phyloP scores from a whole-genome alignment of 2,329 filamentous ascomycete genomes.

The Microcyclospora pomicola region DNA sequence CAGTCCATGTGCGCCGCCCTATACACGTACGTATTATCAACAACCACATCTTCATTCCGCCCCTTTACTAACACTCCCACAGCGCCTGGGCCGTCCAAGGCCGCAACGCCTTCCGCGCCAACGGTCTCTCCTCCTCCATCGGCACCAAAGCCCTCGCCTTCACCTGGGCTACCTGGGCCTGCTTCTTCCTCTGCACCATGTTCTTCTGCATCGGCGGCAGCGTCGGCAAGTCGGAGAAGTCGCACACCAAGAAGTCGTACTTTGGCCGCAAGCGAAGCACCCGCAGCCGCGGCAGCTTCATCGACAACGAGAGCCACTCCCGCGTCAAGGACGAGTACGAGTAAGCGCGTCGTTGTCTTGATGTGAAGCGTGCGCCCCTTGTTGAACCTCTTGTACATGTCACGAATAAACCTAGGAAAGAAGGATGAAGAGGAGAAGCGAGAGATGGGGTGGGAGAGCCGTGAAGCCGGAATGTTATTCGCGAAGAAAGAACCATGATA shows the following conservation, averaged over 20 bases:
- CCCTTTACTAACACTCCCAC: conserved; percentile 12
- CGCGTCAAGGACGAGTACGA: conserved; percentile 60
- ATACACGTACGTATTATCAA: conserved; percentile 53
- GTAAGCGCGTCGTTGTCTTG: conserved; percentile 21
- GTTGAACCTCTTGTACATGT: not conserved
- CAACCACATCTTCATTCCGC: not conserved
- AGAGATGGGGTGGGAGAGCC: not conserved
- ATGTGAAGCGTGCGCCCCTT: not conserved
- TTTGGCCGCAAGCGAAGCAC: conserved; percentile 39
- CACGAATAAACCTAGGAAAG: not conserved
- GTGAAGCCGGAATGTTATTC: too few species aligned
- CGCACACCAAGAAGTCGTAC: conserved; percentile 24
- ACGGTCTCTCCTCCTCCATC: conserved; percentile 43
- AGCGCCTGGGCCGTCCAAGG: conserved; percentile 56
- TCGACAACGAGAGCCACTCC: conserved; percentile 42
- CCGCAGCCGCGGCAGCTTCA: conserved; percentile 36
- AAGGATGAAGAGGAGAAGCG: conserved; percentile 3
- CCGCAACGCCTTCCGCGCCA: conserved; percentile 49
- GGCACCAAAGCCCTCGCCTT: conserved; percentile 62
- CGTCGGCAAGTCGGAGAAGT: conserved; percentile 32
- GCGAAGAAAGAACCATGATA: too few species aligned
- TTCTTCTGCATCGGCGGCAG: conserved; percentile 52
- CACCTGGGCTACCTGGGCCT: conserved; percentile 57
- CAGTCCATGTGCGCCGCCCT: conserved; percentile 51
- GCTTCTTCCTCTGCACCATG: conserved; percentile 50